phyloP scores from a whole-genome alignment of 805 yeast species.

The Yamadazyma insecticola region DNA sequence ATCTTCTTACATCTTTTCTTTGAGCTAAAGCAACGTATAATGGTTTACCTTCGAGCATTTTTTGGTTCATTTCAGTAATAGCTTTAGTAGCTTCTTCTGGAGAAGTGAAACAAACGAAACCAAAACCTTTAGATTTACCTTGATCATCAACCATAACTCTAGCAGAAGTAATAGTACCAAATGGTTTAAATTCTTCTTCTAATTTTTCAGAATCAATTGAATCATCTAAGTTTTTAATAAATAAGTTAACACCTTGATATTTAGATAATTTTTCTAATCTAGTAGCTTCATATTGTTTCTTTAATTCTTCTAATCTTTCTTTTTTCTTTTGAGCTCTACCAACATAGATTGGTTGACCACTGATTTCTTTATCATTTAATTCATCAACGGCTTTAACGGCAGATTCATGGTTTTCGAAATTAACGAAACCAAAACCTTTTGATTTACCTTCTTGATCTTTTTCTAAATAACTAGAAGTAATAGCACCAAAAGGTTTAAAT shows the following conservation, averaged over 20 bases:
- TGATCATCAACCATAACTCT: constrained; percentile 93
- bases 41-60: constrained; percentile 92
- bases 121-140: constrained; percentile 97
- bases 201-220: constrained; percentile 85
- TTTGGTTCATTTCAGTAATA: constrained; percentile 96
- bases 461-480: constrained; percentile 81
- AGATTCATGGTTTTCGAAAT: constrained; percentile 80
- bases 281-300: constrained; percentile 88
- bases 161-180: constrained; percentile 93
- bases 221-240: constrained; percentile 95
- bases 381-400: constrained; percentile 91
- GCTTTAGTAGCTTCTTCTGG: constrained; percentile 99
- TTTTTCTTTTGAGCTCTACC: constrained; percentile 99
- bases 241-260: constrained; percentile 96
- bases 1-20: constrained; percentile 96
- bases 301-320: constrained; percentile 95
- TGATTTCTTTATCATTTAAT: constrained; percentile 80
- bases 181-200: constrained; percentile 87
- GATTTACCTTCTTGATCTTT: constrained; percentile 83
- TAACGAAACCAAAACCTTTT: constrained; percentile 94
- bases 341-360: constrained; percentile 84
- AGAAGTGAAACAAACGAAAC: constrained; percentile 94
- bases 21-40: constrained; percentile 98
- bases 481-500: constrained; percentile 69
- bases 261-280: constrained; percentile 88